A percentile compares a stretch with the other conserved stretches of the same genome.
phyloP scores from a whole-genome alignment of 768 basidiomycete genomes.

The Suillus sp. region DNA sequence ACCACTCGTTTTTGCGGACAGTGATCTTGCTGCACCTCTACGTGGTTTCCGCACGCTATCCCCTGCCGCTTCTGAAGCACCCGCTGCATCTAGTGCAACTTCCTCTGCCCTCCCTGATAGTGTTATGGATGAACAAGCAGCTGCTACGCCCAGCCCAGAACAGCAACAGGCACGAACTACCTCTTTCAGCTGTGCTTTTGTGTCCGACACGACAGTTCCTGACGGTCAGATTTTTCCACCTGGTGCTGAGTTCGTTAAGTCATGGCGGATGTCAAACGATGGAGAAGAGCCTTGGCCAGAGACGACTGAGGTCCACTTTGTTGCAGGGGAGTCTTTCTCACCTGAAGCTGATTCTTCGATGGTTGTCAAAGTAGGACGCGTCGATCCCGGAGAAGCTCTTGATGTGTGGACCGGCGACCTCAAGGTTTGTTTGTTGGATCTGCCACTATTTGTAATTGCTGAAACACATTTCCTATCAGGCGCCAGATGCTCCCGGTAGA shows the following conservation, averaged over 20 bases:
- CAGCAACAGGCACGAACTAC: not conserved
- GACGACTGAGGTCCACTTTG: slow-evolving; percentile 65
- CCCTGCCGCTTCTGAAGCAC: slow-evolving; percentile 10
- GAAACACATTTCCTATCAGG: slow-evolving; percentile 38
- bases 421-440: slow-evolving; percentile 49
- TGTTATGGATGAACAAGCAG: slow-evolving; percentile 7
- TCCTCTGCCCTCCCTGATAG: not conserved
- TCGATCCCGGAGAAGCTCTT: slow-evolving; percentile 57
- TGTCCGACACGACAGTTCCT: slow-evolving; percentile 69
- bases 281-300: slow-evolving; percentile 67
- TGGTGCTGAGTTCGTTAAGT: slow-evolving; percentile 85
- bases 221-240: slow-evolving; percentile 80
- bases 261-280: slow-evolving; percentile 75
- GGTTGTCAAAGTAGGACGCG: slow-evolving; percentile 53
- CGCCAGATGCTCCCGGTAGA: slow-evolving; percentile 71
- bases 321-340: slow-evolving; percentile 66
- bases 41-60: slow-evolving; percentile 30
- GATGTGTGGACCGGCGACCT: slow-evolving; percentile 75
- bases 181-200: slow-evolving; percentile 52
- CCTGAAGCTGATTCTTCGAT: slow-evolving; percentile 34
- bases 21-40: slow-evolving; percentile 37
- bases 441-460: not conserved
- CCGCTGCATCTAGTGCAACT: slow-evolving; percentile 5
- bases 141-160: not conserved
- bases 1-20: slow-evolving; percentile 16